phyloP scores from a whole-genome alignment of 2,329 filamentous ascomycete species.

The Stagonosporopsis tanaceti region DNA sequence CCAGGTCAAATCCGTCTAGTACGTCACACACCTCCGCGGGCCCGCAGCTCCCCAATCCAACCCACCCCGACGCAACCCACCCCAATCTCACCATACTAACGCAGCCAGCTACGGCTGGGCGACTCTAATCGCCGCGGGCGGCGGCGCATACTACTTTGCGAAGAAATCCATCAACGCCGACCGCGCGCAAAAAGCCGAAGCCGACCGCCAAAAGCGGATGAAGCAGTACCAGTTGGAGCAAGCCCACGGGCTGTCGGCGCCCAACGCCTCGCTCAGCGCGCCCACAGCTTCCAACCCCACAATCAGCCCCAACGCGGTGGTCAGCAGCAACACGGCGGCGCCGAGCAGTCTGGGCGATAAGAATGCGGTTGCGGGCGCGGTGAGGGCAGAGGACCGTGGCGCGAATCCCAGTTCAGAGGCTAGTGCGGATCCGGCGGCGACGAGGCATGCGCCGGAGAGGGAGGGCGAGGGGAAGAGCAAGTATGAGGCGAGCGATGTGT shows the following conservation, averaged over 20 bases:
- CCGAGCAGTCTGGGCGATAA: conserved; percentile 22
- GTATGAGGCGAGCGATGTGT: conserved; percentile 83
- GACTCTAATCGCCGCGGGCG: conserved; percentile 82
- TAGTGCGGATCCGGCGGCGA: conserved; percentile 82
- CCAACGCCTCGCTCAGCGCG: not conserved
- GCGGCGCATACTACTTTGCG: conserved; percentile 92
- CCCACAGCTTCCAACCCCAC: conserved; percentile 16
- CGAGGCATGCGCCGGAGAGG: conserved; percentile 77
- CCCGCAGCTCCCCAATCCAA: not conserved
- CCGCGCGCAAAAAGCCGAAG: conserved; percentile 74
- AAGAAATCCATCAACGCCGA: conserved; percentile 95
- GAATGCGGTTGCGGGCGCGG: conserved; percentile 16
- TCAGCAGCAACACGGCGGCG: conserved; percentile 17
- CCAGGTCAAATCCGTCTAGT: conserved; percentile 67
- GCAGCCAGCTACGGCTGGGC: conserved; percentile 86
- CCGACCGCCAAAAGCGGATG: conserved; percentile 43
- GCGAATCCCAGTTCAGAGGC: conserved; percentile 75
- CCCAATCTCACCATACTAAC: not conserved
- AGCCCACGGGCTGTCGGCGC: conserved; percentile 13
- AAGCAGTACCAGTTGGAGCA: conserved; percentile 45
- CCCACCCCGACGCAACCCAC: not conserved
- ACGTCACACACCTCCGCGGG: conserved; percentile 45
- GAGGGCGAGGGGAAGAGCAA: conserved; percentile 81
- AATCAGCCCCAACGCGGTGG: conserved; percentile 22
- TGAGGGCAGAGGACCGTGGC: conserved; percentile 23